Evolutionary conservation across 495 filamentous ascomycete genomes (phyloP), one percentile per base, ranked within the genome.

Genomic region (Aspergillus asperescens): DNA sequence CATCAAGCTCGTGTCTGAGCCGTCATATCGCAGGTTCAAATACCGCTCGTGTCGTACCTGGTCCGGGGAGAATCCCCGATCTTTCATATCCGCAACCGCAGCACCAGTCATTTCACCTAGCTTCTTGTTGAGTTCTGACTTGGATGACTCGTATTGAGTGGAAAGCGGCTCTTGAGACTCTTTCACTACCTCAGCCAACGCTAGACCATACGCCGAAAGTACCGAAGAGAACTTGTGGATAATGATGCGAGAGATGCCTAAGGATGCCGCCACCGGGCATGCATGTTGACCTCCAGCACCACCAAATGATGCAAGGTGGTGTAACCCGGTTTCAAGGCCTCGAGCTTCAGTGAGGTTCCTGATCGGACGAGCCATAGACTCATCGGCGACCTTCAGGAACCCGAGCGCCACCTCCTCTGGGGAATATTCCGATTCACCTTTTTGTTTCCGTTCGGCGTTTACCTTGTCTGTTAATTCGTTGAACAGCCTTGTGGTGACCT

Each of bases 401-500:
- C 77, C 77, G n/a, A 78, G 63, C 0, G 93, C 94, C 10, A 96
- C 86, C 60, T 97, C 91, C 59, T 98, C 93, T 0, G 86, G 61
- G 1, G 78, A 85, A 80, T 94, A 91, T 44, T 81, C 77, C 54
- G 86, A 83, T 16, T 86, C 72, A 12, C 57, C 76, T 40, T 83
- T 60, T 16, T 40, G 31, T 15, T 20, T 54, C 19, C 40, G 29
- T 16, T 54, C 51, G 1, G 24, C 24, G 23, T 54, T 91, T 57
- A 97, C 85, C 50, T 86, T 77, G 7, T 86, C 78, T 0, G 91
- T 83, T 27, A 97, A 71, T 50, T 92, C 83, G 41, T 84, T 70
- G 57, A 98, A 89, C 5, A 88, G 74, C 59, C 82, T 84, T 57
- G 84, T 77, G 45, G 88, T 94, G 0, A 86, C 87, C 50, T 86